Evolutionary conservation across 352 stramenopile genomes (phyloP).

Genomic region (Phytophthora sp.): DNA sequence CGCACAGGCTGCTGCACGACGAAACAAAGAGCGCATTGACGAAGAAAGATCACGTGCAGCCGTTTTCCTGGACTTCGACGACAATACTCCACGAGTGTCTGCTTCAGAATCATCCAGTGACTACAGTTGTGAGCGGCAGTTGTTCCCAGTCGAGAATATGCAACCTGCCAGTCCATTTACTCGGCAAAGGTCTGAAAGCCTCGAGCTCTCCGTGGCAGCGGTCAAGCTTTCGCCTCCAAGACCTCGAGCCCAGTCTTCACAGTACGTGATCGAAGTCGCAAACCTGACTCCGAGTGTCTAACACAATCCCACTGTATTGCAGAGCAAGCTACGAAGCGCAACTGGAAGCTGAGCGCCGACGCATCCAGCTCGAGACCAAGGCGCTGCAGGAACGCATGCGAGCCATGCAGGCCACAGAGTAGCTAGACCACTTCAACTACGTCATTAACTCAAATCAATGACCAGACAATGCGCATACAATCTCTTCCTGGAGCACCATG

Average conservation of each 20-base stretch:
- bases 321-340: slow-evolving; percentile 50
- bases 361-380: slow-evolving; percentile 57
- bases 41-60: slow-evolving; percentile 38
- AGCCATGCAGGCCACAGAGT: slow-evolving; percentile 20
- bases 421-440: not conserved
- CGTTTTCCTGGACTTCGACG: slow-evolving; percentile 26
- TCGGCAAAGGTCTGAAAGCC: not conserved
- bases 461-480: not conserved
- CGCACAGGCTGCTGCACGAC: slow-evolving; percentile 50
- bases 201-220: not conserved
- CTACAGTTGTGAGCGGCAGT: not conserved
- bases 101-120: not conserved
- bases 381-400: slow-evolving; percentile 64
- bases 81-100: not conserved
- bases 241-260: slow-evolving; percentile 9
- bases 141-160: not conserved
- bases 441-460: slow-evolving; percentile 4
- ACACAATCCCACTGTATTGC: not conserved
- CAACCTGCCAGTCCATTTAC: not conserved
- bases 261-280: slow-evolving; percentile 12
- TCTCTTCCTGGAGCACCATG: slow-evolving; percentile 8
- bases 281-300: not conserved
- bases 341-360: slow-evolving; percentile 44
- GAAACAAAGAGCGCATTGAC: slow-evolving; percentile 62
- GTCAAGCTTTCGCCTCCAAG: not conserved